phyloP scores from a whole-genome alignment of 345 rosid species.

The Eutrema yunnanense region DNA sequence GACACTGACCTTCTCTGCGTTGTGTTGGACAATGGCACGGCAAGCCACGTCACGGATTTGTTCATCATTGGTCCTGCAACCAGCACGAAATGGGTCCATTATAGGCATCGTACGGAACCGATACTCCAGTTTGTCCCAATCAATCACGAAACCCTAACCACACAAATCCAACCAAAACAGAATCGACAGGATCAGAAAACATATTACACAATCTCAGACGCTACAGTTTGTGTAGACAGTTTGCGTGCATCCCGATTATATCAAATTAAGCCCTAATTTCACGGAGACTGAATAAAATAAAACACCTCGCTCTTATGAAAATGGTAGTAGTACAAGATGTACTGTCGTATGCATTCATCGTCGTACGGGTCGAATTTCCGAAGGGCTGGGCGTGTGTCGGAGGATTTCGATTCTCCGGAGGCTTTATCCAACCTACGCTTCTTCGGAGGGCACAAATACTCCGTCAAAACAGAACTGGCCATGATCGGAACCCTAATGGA shows the following conservation, averaged over 20 bases:
- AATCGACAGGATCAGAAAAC: too few relatives aligned
- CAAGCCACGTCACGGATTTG: background rate
- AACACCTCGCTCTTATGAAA: slow-evolving; percentile 8
- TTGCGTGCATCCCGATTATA: too few relatives aligned
- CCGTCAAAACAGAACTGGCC: too few relatives aligned
- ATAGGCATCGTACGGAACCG: too few relatives aligned
- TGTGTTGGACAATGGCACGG: background rate
- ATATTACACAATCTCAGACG: background rate
- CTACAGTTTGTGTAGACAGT: too few relatives aligned
- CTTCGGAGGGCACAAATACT: background rate
- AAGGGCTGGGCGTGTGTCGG: background rate
- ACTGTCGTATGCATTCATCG: slow-evolving; percentile 13
- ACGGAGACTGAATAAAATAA: background rate
- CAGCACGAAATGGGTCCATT: too few relatives aligned
- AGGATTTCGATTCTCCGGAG: background rate
- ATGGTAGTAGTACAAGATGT: slow-evolving; percentile 8
- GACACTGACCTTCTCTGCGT: background rate
- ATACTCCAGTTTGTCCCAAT: too few relatives aligned
- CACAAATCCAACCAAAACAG: too few relatives aligned
- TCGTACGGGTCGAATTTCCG: background rate
- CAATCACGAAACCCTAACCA: too few relatives aligned
- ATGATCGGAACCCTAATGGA: too few relatives aligned
- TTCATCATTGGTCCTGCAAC: too few relatives aligned
- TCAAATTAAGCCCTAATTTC: background rate
- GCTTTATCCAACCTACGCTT: background rate